Percentiles rank a stretch among this genome's conserved stretches.
Evolutionary conservation across 2,329 filamentous ascomycete species (phyloP).

Genomic region (Dothideomycetidae sp.): DNA sequence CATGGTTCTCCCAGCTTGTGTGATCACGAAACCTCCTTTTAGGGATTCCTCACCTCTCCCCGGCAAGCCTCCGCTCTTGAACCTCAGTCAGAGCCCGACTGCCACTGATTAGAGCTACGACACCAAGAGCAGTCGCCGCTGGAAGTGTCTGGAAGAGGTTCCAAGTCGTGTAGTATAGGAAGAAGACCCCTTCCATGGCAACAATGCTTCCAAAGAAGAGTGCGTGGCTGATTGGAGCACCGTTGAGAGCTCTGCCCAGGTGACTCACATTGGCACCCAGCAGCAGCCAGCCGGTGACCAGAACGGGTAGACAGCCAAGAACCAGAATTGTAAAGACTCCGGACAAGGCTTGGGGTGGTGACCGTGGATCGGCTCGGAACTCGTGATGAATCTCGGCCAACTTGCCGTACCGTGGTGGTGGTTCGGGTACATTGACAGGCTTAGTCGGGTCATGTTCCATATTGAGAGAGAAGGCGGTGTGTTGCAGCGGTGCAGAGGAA

Average conservation of each 20-base stretch:
- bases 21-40: too few species aligned
- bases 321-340: constrained; percentile 63
- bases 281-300: constrained; percentile 60
- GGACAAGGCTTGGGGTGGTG: constrained; percentile 66
- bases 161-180: constrained; percentile 86
- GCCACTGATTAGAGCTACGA: constrained; percentile 70
- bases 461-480: constrained; percentile 57
- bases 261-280: constrained; percentile 77
- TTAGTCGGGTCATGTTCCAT: constrained; percentile 49
- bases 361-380: constrained; percentile 68
- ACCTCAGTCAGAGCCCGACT: constrained; percentile 86
- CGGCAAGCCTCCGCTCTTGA: constrained; percentile 70
- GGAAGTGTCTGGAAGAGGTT: constrained; percentile 83
- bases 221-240: constrained; percentile 65
- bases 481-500: constrained; percentile 50
- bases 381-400: constrained; percentile 77
- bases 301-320: constrained; percentile 54
- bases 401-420: constrained; percentile 70
- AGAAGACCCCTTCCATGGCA: constrained; percentile 81
- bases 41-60: constrained; percentile 46
- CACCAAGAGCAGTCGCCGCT: constrained; percentile 50
- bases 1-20: too few species aligned
- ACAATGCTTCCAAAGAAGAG: constrained; percentile 79
- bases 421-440: constrained; percentile 46
- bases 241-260: constrained; percentile 56